Base-by-base conservation (phyloP, 1,284 basidiomycete genomes). In the Fistulina hepatica region DNA sequence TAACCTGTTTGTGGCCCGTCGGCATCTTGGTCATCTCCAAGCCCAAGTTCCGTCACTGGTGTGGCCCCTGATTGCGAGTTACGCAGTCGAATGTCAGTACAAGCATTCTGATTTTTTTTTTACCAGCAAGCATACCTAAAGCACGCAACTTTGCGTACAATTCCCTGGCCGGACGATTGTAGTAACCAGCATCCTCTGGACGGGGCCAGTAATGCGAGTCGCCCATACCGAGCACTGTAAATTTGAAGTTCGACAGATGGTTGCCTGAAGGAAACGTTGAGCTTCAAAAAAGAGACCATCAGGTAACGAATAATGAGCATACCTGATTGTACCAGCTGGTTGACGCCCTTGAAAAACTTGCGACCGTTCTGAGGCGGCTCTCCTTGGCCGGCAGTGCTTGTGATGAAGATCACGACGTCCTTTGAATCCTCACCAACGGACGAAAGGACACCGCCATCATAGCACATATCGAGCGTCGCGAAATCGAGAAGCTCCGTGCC, bases 131-230 rank as follows among this genome's bases (percentile, higher is more conserved):
- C n/a, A n/a, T n/a, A 21, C 89, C 89, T 21, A 93, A 71, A 37
- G 73, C 71, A 55, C 78, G 74, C 12, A 97, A 62, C 26, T 81
- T 77, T 20, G 71, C 64, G 60, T 92, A 81, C 33, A 98, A 73
- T 50, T 98, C 94, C 64, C 91, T 95, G 16, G 79, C 78, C 0
- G 95, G 81, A 65, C 93, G 95, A 73, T 98, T 99, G 71, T 97
- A 98, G 61, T 92, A 98, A 53, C 91, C 84, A 21, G 84, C 84
- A 55, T 98, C 94, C 61, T 97, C 93, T 17, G 89, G 73, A 34
- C 95, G 77, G 13, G 95, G 95, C 94, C 94, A 99, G 66, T 99
- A 99, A 64, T 97, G 93, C 56, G 85, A 93, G 62, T 99, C 94
- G 48, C 94, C 94, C 80, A 99, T 85, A 37, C 71, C 93, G 51